phyloP scores from a whole-genome alignment of 106 monocot species.

The Posidonia australis region DNA sequence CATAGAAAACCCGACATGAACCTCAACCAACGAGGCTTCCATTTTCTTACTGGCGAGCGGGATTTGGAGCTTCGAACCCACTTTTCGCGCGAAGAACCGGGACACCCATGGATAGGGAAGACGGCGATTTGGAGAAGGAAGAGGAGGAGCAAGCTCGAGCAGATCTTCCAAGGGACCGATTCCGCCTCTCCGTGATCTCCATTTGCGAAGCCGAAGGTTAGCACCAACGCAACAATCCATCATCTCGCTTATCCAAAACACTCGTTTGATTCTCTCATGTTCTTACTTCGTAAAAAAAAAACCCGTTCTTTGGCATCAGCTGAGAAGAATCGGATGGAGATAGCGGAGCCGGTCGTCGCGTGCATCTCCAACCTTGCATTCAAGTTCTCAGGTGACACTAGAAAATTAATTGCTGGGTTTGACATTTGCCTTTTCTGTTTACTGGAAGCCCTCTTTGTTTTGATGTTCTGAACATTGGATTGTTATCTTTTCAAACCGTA shows the following conservation, averaged over 20 bases:
- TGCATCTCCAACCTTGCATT: slow-evolving; percentile 67
- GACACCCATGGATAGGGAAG: slow-evolving; percentile 1
- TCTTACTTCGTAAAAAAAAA: neutral
- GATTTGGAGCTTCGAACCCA: neutral
- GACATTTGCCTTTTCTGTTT: no score
- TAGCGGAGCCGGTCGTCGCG: slow-evolving; percentile 47
- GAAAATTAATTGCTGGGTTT: no score
- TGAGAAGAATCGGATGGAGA: slow-evolving; percentile 49
- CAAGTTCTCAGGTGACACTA: slow-evolving; percentile 55
- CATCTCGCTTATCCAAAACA: neutral
- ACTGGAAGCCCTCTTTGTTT: no score
- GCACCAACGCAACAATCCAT: no score
- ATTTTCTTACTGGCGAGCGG: no score
- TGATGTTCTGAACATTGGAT: no score
- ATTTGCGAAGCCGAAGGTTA: slow-evolving; percentile 58
- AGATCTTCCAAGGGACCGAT: slow-evolving; percentile 47
- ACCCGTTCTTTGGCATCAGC: slow-evolving; percentile 17
- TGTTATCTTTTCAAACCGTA: no score
- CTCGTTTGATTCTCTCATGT: neutral
- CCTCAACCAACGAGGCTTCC: no score
- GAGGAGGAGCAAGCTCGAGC: slow-evolving; percentile 32
- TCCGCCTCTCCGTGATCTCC: slow-evolving; percentile 72
- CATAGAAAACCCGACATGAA: no score
- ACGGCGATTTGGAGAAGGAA: slow-evolving; percentile 4
- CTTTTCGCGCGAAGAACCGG: neutral